Percentiles rank a stretch among this genome's conserved stretches.
These are phyloP conservation scores for Exophiala alcalophila DNA, from an alignment of 2,329 filamentous ascomycete species.

Conservation along the genomic window DNA sequence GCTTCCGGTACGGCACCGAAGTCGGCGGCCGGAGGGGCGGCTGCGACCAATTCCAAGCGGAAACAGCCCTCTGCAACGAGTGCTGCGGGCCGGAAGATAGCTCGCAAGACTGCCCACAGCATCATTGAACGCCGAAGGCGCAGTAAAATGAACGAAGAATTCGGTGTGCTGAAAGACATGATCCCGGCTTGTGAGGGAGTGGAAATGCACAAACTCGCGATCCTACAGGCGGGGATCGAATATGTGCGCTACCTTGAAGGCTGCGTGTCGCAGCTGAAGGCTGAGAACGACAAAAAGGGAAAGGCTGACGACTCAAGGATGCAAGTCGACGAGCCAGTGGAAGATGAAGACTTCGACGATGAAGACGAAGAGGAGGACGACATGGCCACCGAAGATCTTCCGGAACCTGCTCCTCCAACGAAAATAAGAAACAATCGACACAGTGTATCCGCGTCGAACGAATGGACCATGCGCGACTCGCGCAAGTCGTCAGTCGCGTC, in stretches of 20 bases:
- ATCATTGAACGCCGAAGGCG: conserved; percentile 84
- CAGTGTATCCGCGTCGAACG: conserved; percentile 4
- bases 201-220: conserved; percentile 97
- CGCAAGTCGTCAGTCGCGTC: conserved; percentile 20
- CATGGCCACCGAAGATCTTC: conserved; percentile 10
- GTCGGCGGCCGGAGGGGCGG: conserved; percentile 23
- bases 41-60: conserved; percentile 58
- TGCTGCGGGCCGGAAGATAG: conserved; percentile 88
- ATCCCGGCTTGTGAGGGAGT: conserved; percentile 89
- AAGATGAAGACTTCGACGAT: conserved; percentile 18
- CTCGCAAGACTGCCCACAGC: conserved; percentile 92
- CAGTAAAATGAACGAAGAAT: conserved; percentile 99
- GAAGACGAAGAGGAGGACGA: conserved; percentile 11
- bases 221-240: conserved; percentile 93
- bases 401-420: conserved; percentile 1
- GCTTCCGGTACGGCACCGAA: conserved; percentile 14
- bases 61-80: conserved; percentile 74
- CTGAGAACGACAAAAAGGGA: conserved; percentile 20
- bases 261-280: conserved; percentile 76
- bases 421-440: conserved; percentile 7
- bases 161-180: conserved; percentile 87
- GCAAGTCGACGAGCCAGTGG: conserved; percentile 8
- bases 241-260: conserved; percentile 92
- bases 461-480: conserved; percentile 23
- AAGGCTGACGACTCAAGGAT: not conserved